These are phyloP conservation scores for Anthracocystis setariae DNA, from an alignment of 1,284 basidiomycete genomes.

Conservation along the genomic window DNA sequence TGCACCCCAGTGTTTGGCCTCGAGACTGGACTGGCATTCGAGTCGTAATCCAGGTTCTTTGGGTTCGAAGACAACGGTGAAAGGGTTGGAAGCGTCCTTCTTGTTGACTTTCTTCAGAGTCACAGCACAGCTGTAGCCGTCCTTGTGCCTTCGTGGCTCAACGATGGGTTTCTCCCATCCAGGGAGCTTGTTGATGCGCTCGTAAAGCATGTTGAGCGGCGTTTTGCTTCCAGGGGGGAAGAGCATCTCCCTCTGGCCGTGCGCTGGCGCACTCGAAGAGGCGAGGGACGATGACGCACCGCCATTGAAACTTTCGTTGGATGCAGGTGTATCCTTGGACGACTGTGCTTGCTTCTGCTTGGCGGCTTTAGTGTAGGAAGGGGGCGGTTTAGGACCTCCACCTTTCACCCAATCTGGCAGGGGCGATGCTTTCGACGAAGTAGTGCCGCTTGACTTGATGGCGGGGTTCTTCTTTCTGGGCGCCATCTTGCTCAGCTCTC, in stretches of 20 bases:
- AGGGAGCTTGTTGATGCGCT: constrained; percentile 62
- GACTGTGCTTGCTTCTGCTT: constrained; percentile 31
- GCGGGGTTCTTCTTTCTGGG: constrained; percentile 63
- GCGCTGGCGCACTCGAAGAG: constrained; percentile 1
- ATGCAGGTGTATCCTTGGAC: constrained; percentile 9
- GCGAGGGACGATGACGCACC: constrained; percentile 3
- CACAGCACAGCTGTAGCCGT: constrained; percentile 59
- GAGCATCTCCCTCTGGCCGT: constrained; percentile 45
- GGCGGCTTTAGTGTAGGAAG: constrained; percentile 52
- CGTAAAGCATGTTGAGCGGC: constrained; percentile 66
- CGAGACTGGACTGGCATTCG: constrained; percentile 49
- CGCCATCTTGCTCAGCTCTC: constrained; percentile 40
- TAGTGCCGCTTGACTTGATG: constrained; percentile 65
- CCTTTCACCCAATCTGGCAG: constrained; percentile 67
- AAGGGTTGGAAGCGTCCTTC: constrained; percentile 59
- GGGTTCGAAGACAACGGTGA: constrained; percentile 62
- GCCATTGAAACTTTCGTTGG: constrained; percentile 1
- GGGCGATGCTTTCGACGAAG: constrained; percentile 64
- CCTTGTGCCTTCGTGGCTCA: constrained; percentile 50
- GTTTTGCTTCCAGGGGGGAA: constrained; percentile 67
- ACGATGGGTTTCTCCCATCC: constrained; percentile 65
- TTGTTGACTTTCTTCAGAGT: constrained; percentile 65
- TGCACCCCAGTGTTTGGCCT: constrained; percentile 67
- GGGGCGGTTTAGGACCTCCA: constrained; percentile 55
- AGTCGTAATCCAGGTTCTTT: constrained; percentile 58